A percentile compares a stretch with the other conserved stretches of the same genome.
These are phyloP conservation scores for Cryptococcus wingfieldii DNA, from an alignment of 1,284 basidiomycete genomes.

Conservation along the genomic window DNA sequence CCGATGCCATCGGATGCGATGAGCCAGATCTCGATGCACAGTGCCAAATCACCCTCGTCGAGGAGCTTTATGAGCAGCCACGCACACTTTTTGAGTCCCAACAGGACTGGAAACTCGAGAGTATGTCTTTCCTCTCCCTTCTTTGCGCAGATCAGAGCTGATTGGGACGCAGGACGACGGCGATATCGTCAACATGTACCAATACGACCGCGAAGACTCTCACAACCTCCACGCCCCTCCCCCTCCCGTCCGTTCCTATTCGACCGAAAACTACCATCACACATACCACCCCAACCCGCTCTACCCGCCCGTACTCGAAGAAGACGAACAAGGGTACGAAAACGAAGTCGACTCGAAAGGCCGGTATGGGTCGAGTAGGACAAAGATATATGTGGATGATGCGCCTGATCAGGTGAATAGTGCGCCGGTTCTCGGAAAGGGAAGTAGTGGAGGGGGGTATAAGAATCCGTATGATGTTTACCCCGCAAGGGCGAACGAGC, in stretches of 20 bases:
- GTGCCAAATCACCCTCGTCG: slow-evolving; percentile 12
- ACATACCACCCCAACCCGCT: not conserved
- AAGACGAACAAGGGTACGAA: slow-evolving; percentile 7
- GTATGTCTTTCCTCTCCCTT: not conserved
- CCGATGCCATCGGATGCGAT: slow-evolving; percentile 43
- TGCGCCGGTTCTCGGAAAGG: no score
- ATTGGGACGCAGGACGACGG: slow-evolving; percentile 23
- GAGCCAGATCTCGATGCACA: slow-evolving; percentile 38
- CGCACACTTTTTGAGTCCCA: not conserved
- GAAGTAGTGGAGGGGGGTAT: not conserved
- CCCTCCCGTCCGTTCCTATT: slow-evolving; percentile 3
- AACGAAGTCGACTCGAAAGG: not conserved
- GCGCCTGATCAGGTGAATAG: not conserved
- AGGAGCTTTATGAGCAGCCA: not conserved
- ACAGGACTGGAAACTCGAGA: not conserved
- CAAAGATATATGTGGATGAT: not conserved
- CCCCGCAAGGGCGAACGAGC: not conserved
- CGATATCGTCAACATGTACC: slow-evolving; percentile 47
- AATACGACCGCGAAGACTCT: slow-evolving; percentile 30
- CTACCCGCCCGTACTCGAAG: slow-evolving; percentile 14
- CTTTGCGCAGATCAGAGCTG: slow-evolving; percentile 17
- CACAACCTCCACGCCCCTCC: slow-evolving; percentile 15
- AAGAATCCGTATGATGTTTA: not conserved
- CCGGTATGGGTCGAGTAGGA: not conserved
- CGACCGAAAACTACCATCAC: not conserved